Evolutionary conservation across 2,329 filamentous ascomycete species (phyloP).

Genomic region (Ophiostoma australiae): DNA sequence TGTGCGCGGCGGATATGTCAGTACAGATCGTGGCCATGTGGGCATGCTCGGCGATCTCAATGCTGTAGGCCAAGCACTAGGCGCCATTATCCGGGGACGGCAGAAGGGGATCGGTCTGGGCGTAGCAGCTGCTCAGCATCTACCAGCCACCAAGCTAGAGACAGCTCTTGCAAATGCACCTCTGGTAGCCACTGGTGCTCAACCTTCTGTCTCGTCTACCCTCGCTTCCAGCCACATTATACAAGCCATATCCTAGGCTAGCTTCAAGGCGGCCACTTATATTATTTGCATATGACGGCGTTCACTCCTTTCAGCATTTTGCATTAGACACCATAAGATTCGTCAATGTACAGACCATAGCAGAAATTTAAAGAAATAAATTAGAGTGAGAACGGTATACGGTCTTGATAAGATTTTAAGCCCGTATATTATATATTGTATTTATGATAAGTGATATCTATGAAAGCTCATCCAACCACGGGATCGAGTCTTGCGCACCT

Average conservation of each 20-base stretch:
- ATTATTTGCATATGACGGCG: background rate
- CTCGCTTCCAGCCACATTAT: background rate
- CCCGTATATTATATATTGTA: no score
- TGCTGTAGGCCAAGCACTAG: conserved; percentile 69
- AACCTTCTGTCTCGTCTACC: background rate
- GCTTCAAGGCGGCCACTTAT: background rate
- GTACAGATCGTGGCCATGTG: conserved; percentile 80
- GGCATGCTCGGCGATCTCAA: conserved; percentile 80
- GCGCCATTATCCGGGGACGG: conserved; percentile 62
- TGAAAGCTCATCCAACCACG: conserved; percentile 51
- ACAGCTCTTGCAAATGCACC: background rate
- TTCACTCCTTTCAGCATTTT: background rate
- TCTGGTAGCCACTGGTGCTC: background rate
- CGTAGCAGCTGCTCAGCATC: background rate
- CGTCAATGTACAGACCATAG: background rate
- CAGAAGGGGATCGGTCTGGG: conserved; percentile 68
- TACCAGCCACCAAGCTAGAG: background rate
- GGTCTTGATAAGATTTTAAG: no score
- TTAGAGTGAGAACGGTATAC: no score
- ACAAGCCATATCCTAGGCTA: background rate
- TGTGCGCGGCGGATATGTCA: conserved; percentile 68
- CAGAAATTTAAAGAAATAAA: no score
- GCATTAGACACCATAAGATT: background rate
- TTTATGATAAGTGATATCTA: background rate
- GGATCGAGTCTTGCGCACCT: conserved; percentile 63